Evolutionary conservation across 352 stramenopile genomes (phyloP), one percentile per base, ranked within the genome.

Genomic region (Globisporangium mamillatum): DNA sequence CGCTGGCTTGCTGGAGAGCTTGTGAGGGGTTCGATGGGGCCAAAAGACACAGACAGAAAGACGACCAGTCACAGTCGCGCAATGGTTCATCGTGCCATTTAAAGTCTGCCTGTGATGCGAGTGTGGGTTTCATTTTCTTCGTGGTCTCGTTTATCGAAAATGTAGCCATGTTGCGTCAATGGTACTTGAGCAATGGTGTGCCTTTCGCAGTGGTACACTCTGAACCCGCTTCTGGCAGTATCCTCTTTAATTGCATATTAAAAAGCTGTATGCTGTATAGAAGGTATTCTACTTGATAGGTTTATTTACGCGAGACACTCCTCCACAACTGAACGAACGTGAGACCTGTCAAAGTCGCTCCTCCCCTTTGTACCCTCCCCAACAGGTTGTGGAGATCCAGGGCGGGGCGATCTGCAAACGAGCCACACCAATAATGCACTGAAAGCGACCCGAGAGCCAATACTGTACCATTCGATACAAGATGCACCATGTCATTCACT

Each of bases 101-200:
- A 41, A 32, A 32, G 29, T 32, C 4, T 32, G 29, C 4, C 29
- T 32, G 29, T 32, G 29, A 8, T 32, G 4, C 29, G 29, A 32
- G 29, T 32, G 29, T 32, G 29, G 29, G 29, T 61, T 61, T 61
- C 55, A 61, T 22, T 46, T 46, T 32, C 22, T 46, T 36, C 20
- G n/a, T 32, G 10, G n/a, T 48, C 27, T 59, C 16, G 3, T 3
- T 18, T 27, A 56, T 29, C 22, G 54, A 62, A 50, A 48, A 20
- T 62, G 56, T 20, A 62, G 56, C 56, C 56, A 62, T 62, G 56
- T 50, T 25, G 44, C 5, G 20, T n/a, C 44, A 50, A 56, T 56
- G 27, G 53, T 16, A 60, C 27, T 32, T 32, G 29, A 44, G 9
- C 18, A 46, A 18, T 27, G 55, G 27, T 57, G 29, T 60, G 14